Base-by-base conservation (phyloP, 352 stramenopile genomes). In the Phytophthora podocarpi region DNA sequence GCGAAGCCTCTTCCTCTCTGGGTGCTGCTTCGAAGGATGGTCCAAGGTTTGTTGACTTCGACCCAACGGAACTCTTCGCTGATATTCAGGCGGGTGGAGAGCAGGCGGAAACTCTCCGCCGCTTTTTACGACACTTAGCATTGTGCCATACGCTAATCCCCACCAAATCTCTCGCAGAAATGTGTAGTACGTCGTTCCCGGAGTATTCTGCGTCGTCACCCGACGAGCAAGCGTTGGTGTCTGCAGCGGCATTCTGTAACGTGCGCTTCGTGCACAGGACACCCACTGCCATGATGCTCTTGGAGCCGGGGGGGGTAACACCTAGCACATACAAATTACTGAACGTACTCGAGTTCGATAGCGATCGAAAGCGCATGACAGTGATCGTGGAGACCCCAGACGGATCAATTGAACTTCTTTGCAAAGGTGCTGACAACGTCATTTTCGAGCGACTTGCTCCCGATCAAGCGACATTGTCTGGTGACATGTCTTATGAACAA, bases 321-420 rank as follows among this genome's bases (percentile, higher is more conserved):
- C 70, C 65, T 26, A 66, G 55, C 36, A 83, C 83, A 5, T 99
- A 96, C 82, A 80, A 88, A 13, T 66, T 98, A 35, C 72, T 98
- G 24, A 94, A 97, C 20, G 72, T 98, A 4, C 95, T 99, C 41
- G 97, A 98, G 65, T 99, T 99, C 74, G 92, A 99, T 64, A 98
- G 92, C 53, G 85, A 98, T 52, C 82, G 98, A 28, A 99, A 99
- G 70, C 78, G 98, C 36, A 99, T 99, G 97, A 98, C 91, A 12
- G 89, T 99, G 36, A 82, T 99, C 30, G 75, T 99, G 13, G 80
- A 97, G 51, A 82, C 76, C 4, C 81, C 77, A 8, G 64, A 75
- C 16, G 78, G 78, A 18, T 63, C 75, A 12, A 83, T 93, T 28
- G 65, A 85, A 40, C 52, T 93, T 18, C 59, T 92, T 8, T 92